phyloP scores from a whole-genome alignment of 2,329 filamentous ascomycete species.

The Apiospora rasikravindrae region DNA sequence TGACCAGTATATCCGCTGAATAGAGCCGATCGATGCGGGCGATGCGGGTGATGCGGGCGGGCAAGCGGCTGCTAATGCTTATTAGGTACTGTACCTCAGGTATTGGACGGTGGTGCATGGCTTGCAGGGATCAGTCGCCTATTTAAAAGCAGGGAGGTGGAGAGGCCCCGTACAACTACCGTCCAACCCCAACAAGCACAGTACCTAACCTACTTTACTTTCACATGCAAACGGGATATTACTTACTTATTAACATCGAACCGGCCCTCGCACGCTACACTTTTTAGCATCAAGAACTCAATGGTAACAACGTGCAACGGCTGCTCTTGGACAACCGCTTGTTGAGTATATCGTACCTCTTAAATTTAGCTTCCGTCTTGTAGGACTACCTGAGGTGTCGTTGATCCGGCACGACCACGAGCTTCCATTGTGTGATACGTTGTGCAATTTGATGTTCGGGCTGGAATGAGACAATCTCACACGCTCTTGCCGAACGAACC shows the following conservation, averaged over 20 bases:
- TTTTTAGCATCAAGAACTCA: constrained; percentile 7
- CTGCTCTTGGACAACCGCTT: not conserved
- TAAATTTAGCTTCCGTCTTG: not conserved
- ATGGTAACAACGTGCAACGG: constrained; percentile 7
- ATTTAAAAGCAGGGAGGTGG: not conserved
- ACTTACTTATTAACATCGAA: not conserved
- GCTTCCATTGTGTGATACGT: not conserved
- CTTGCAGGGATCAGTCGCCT: not conserved
- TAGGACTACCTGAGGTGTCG: not conserved
- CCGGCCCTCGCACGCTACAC: constrained; percentile 1
- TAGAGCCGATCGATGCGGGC: not conserved
- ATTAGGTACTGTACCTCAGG: not conserved
- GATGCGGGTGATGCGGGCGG: no score
- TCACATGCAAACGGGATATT: not conserved
- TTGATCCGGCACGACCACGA: not conserved
- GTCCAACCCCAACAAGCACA: not conserved
- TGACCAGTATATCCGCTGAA: not conserved
- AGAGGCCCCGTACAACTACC: not conserved
- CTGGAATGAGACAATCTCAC: constrained; percentile 11
- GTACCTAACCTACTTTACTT: not conserved
- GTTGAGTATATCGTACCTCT: not conserved
- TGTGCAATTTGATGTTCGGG: not conserved
- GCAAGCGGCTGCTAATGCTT: not conserved
- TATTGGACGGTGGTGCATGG: not conserved
- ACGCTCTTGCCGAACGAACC: constrained; percentile 10